Conservation (phyloP, 148 eudicot genomes). For the Rhododendron ferrugineum region DNA sequence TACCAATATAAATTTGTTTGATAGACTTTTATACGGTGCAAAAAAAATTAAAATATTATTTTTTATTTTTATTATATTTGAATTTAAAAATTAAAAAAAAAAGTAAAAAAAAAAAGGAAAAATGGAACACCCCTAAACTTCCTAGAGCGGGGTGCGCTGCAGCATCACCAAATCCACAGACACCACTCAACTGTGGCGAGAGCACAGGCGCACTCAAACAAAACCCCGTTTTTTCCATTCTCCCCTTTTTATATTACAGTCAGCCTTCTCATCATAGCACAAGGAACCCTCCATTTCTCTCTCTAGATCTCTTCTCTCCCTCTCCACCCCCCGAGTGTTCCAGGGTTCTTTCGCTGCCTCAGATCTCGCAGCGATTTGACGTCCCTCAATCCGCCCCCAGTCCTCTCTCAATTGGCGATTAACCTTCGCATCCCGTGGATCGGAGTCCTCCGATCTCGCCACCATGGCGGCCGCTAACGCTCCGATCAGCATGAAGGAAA, state of each 20-base stretch:
- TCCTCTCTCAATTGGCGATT: conserved; percentile 8
- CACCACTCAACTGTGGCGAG: background rate
- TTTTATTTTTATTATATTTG: too few species aligned
- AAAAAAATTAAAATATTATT: too few species aligned
- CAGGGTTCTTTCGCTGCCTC: conserved; percentile 17
- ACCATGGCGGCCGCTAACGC: conserved; percentile 99
- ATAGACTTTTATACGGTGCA: too few species aligned
- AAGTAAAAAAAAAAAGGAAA: too few species aligned
- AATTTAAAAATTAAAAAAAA: too few species aligned
- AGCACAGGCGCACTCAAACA: background rate
- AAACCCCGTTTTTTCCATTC: background rate
- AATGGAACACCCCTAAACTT: too few species aligned
- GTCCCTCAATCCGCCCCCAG: background rate
- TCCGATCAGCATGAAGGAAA: conserved; percentile 92
- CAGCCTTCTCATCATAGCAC: conserved; percentile 1
- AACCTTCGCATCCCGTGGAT: background rate
- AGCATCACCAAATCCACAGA: too few species aligned
- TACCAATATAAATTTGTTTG: too few species aligned
- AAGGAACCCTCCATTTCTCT: conserved; percentile 21
- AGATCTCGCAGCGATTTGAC: conserved; percentile 16
- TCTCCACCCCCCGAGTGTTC: conserved; percentile 15
- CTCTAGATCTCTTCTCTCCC: conserved; percentile 15
- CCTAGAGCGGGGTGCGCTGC: too few species aligned
- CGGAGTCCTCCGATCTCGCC: conserved; percentile 33
- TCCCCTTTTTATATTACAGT: conserved; percentile 2